A percentile compares a stretch with the other conserved stretches of the same genome.
These are phyloP conservation scores for Erysimum cheiranthoides DNA, from an alignment of 345 rosid genomes.

Conservation along the genomic window DNA sequence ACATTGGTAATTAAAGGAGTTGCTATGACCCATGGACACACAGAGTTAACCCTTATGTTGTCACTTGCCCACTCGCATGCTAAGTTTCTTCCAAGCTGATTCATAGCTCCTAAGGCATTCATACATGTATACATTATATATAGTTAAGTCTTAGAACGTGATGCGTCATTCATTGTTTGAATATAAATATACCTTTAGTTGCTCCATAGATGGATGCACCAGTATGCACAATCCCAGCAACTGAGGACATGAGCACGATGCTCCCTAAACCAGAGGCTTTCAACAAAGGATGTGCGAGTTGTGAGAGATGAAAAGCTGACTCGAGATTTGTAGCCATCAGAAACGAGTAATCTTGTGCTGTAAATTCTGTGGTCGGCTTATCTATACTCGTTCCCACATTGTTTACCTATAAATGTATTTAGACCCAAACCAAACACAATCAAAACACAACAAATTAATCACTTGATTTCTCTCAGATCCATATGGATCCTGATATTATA, in stretches of 20 bases:
- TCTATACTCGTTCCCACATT: constrained; percentile 69
- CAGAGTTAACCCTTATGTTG: constrained; percentile 31
- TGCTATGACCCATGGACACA: constrained; percentile 32
- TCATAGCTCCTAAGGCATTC: constrained; percentile 28
- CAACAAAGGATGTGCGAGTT: constrained; percentile 69
- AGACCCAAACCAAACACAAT: background rate
- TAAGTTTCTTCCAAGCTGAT: constrained; percentile 35
- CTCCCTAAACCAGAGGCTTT: constrained; percentile 66
- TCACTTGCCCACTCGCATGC: constrained; percentile 44
- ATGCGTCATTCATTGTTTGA: background rate
- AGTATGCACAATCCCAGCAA: constrained; percentile 49
- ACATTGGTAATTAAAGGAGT: constrained; percentile 12
- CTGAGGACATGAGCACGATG: constrained; percentile 73
- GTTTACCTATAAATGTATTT: constrained; percentile 51
- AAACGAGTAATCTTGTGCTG: constrained; percentile 58
- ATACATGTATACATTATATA: too few species aligned
- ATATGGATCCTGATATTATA: background rate
- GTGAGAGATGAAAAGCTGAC: constrained; percentile 74
- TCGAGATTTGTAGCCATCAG: constrained; percentile 70
- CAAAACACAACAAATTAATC: background rate
- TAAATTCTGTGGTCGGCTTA: constrained; percentile 64
- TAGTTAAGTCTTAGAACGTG: background rate
- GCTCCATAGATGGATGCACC: constrained; percentile 40
- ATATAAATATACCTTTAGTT: constrained; percentile 20
- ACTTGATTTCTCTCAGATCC: background rate